Conservation (phyloP, 768 basidiomycete species). For the Termitomyces sp. region DNA sequence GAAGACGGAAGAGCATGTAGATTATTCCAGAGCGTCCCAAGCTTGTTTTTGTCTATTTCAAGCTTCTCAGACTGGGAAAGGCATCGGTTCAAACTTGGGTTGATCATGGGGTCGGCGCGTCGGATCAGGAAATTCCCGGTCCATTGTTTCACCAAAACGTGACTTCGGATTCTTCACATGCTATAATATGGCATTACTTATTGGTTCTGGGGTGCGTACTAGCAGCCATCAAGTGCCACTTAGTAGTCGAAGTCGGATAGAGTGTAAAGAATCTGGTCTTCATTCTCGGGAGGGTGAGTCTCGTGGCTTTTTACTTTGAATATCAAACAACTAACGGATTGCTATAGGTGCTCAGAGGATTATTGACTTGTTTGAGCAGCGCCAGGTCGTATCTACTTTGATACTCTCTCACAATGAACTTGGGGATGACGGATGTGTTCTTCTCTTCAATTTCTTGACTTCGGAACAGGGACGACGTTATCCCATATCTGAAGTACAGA, state of each 20-base stretch:
- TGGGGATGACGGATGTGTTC: slow-evolving; percentile 49
- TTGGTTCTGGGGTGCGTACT: not conserved
- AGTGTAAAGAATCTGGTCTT: slow-evolving; percentile 22
- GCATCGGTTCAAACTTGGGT: not conserved
- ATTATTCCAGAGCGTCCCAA: not conserved
- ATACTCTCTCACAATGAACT: slow-evolving; percentile 51
- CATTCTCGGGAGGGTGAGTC: slow-evolving; percentile 18
- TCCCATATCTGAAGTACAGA: slow-evolving; percentile 45
- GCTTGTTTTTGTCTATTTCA: too few species aligned
- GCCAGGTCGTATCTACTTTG: slow-evolving; percentile 45
- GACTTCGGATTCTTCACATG: not conserved
- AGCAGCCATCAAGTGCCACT: not conserved
- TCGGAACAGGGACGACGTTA: slow-evolving; percentile 42
- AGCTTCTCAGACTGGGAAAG: not conserved
- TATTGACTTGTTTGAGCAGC: slow-evolving; percentile 38
- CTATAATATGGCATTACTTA: not conserved
- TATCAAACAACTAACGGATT: not conserved
- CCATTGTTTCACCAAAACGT: not conserved
- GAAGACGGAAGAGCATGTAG: not conserved
- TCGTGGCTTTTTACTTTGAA: not conserved
- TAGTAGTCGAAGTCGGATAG: slow-evolving; percentile 15
- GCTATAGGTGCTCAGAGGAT: slow-evolving; percentile 44
- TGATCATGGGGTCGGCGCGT: not conserved
- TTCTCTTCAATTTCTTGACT: slow-evolving; percentile 47
- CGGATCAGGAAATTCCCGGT: not conserved